These are phyloP conservation scores for Fragilariopsis cylindrus DNA, from an alignment of 108 stramenopile species.

Conservation along the genomic window DNA sequence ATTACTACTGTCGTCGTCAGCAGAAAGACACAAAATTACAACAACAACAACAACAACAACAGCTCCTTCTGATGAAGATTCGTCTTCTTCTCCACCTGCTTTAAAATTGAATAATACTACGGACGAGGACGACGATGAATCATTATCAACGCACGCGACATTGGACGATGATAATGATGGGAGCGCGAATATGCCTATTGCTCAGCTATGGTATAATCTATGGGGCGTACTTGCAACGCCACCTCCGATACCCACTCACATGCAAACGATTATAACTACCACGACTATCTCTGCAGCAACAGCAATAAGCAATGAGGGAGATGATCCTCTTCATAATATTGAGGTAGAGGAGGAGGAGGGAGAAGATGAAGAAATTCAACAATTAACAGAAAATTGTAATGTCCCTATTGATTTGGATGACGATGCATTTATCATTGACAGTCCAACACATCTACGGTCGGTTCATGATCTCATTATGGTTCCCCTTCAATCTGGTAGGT, in stretches of 20 bases:
- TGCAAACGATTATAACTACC: constrained; percentile 2
- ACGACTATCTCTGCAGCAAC: not conserved
- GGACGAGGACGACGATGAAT: constrained; percentile 12
- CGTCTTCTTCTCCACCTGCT: not conserved
- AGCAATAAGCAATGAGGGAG: constrained; percentile 2
- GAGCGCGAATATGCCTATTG: constrained; percentile 25
- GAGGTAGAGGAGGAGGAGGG: not conserved
- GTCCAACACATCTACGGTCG: constrained; percentile 41
- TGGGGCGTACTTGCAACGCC: constrained; percentile 41
- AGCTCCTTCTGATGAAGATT: not conserved
- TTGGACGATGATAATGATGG: constrained; percentile 22
- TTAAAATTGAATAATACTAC: not conserved
- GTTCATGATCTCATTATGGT: constrained; percentile 44
- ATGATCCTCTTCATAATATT: not conserved
- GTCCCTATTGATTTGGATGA: constrained; percentile 66
- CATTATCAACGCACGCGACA: not conserved
- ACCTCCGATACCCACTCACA: constrained; percentile 35
- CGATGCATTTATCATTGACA: constrained; percentile 53
- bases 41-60: not conserved
- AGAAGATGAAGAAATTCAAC: constrained; percentile 39
- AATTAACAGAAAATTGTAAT: constrained; percentile 38
- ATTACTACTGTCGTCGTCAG: not conserved
- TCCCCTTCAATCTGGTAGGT: constrained; percentile 30
- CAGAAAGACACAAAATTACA: not conserved
- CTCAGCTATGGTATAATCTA: constrained; percentile 40